phyloP scores from a whole-genome alignment of 371 early-diverging fungal genomes.

The Conidiobolus coronatus region DNA sequence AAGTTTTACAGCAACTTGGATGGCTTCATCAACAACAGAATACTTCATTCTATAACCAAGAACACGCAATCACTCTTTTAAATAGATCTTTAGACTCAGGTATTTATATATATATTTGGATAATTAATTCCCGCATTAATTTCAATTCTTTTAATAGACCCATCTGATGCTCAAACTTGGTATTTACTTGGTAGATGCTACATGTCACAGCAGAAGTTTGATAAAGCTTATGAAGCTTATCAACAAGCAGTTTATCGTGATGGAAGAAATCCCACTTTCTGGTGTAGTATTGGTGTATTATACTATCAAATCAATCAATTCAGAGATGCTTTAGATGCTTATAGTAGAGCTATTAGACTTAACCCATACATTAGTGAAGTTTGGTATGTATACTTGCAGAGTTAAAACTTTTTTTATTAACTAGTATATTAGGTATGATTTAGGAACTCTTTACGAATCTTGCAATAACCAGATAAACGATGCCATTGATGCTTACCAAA shows the following conservation, averaged over 20 bases:
- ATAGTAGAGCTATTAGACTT: constrained; percentile 79
- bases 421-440: constrained; percentile 21
- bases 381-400: constrained; percentile 29
- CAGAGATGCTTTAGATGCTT: constrained; percentile 92
- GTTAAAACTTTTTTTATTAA: neutral
- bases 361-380: constrained; percentile 91
- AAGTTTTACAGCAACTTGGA: constrained; percentile 88
- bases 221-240: constrained; percentile 91
- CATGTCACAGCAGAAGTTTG: constrained; percentile 87
- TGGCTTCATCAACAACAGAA: constrained; percentile 81
- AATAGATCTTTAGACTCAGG: constrained; percentile 60
- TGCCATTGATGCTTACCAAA: constrained; percentile 89
- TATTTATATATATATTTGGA: constrained; percentile 4
- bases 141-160: constrained; percentile 22
- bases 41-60: constrained; percentile 57
- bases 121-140: neutral
- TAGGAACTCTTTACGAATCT: constrained; percentile 90
- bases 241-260: constrained; percentile 95
- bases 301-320: constrained; percentile 92
- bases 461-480: constrained; percentile 94
- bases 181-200: constrained; percentile 90
- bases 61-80: constrained; percentile 58
- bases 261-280: constrained; percentile 83
- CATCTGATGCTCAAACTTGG: constrained; percentile 83
- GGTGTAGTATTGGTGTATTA: constrained; percentile 96